Evolutionary conservation across 1,284 basidiomycete species (phyloP), one percentile per base, ranked within the genome.

Genomic region (Cystobasidium slooffiae): DNA sequence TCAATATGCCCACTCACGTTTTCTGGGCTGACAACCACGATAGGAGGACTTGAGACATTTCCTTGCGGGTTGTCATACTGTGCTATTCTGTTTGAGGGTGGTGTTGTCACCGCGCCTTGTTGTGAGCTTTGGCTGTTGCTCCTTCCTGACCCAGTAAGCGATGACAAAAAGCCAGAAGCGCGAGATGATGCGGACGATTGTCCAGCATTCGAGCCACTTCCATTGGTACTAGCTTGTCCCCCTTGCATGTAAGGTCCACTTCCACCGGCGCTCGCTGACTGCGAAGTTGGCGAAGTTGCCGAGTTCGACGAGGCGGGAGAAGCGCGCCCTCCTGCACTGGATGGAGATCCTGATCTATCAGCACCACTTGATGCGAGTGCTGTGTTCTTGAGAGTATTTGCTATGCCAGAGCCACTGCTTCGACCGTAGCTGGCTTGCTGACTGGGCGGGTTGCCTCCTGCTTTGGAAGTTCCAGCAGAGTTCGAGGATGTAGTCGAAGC

Each of bases 321-420:
- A 47, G 52, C 43, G 64, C 64, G 64, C 14, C 64, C 64, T 22
- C 49, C 64, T n/a, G 64, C 41, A 37, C 16, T 5, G 7, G 64
- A 37, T 6, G 64, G 95, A 97, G 41, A 99, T 95, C 0, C 90
- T 91, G 0, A 89, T 91, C 69, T 87, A 94, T 62, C 86, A 98
- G 6, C 75, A 81, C 59, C 74, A 68, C 24, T 53, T 18, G 41
- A n/a, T 39, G 41, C 49, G 49, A 66, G 20, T 12, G 66, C 66
- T 53, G 66, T 59, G 22, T 49, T 68, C 55, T 68, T 68, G 53
- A 68, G 55, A 18, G n/a, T 68, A 20, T 58, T 68, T 43, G 66
- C 55, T 5, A 68, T 52, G 18, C 56, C 62, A 16, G 56, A 66
- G 51, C 44, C 51, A 18, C 52, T 66, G 31, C 70, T 59, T 18